Base-by-base conservation (phyloP, 2,329 filamentous ascomycete species). In the Pestalotiopsis sp. region DNA sequence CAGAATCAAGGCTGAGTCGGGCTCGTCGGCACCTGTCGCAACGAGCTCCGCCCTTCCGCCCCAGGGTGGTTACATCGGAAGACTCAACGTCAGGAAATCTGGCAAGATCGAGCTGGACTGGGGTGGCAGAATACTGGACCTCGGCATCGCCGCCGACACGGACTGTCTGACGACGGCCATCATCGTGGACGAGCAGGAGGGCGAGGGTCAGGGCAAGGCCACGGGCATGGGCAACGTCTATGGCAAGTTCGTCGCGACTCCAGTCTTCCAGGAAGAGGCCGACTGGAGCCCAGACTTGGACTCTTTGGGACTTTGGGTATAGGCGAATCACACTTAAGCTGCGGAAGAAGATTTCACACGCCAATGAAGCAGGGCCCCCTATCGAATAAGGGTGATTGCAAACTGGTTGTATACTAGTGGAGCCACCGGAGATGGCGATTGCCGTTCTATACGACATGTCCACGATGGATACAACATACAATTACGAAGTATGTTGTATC, bases 141-240 rank as follows among this genome's bases (percentile, higher is more conserved):
- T 91, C 71, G 87, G 86, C 23, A 83, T 85, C 13, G 85, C 84
- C 66, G 84, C 85, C 31, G 78, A 81, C 61, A 77, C 79, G 25
- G 84, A 84, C 71, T 91, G 90, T 74, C 73, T 89, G 69, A 89
- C 86, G 12, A 87, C 86, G 52, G 87, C 87, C 2, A 85, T 90
- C 64, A 83, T 91, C 66, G 81, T 90, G 7, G 88, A 90, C 75
- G 83, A 88, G 73, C 83, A 83, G 52, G 86, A 89, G 67, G 73
- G 76, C 66, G 87, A 87, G 75, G 78, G 72, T 64, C 80, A 80
- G 65, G 89, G 88, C 20, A 82, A 83, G 62, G 86, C 87, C 38
- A 85, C 87, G 68, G 87, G 87, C 61, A 90, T 91, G 87, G 89
- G 89, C 63, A 85, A 87, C 74, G 85, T 91, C 69, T 86, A 88